Evolutionary conservation across 176 grass and related monocot species (phyloP), one percentile per base, ranked within the genome.

Genomic region (Oryza glumipatula): DNA sequence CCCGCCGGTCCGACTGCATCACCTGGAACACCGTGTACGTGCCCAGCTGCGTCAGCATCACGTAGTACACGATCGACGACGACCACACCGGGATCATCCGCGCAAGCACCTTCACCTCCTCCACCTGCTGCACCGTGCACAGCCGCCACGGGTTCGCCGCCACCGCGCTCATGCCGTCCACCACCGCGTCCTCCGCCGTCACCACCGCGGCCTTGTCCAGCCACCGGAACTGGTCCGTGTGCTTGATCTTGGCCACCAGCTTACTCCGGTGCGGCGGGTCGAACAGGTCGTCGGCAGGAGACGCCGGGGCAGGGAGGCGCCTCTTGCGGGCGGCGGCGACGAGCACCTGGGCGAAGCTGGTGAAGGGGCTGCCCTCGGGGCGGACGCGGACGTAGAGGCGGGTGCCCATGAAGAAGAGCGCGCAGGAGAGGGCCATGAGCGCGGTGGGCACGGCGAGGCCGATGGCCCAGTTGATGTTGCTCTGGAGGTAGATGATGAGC

Each of bases 401-500:
- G 2, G 91, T 78, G 16, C 94, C 94, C 9, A 81, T 49, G 74
- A 94, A 88, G 89, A 97, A 97, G 32, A 91, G 13, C 14, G 45
- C 77, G 82, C 84, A 84, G 11, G 91, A 91, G 66, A 88, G 45
- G 70, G 78, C 56, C 94, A 97, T 97, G 75, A 94, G 77, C 16
- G 46, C 52, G 4, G 86, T 49, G 0, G 94, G 91, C 4, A 97
- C 75, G 15, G 81, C 89, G 1, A 97, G 87, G 4, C 94, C 94
- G 3, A 94, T 11, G 0, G 89, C 30, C 94, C 94, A 97, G 81
- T 76, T 92, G 14, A 92, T 63, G 60, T 85, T 78, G 79, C 87
- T 94, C 89, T 97, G 94, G 14, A 97, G 72, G 90, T 97, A 97
- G 78, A 97, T 88, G 85, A 97, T 94, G 14, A 94, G 2, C 3